These are phyloP conservation scores for Calonectria hongkongensis DNA, from an alignment of 2,329 filamentous ascomycete genomes.

Conservation along the genomic window DNA sequence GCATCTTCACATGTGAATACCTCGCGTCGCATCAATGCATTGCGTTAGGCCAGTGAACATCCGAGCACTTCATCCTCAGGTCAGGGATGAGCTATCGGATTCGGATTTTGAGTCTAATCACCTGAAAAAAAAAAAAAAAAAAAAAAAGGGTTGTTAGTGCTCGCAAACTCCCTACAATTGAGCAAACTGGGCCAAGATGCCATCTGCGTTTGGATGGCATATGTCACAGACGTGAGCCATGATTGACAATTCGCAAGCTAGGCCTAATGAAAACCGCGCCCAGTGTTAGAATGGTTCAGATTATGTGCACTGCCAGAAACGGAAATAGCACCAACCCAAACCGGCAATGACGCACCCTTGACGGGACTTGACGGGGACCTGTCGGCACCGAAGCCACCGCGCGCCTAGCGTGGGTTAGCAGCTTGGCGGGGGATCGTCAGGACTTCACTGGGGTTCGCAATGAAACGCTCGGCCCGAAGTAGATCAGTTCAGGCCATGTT, in stretches of 20 bases:
- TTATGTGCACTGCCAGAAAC: not conserved
- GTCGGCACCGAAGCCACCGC: not conserved
- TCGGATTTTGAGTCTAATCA: not conserved
- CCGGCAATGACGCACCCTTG: not conserved
- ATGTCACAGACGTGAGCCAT: not conserved
- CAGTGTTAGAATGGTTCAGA: too few relatives aligned
- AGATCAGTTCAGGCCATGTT: not conserved
- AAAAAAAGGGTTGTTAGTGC: not conserved
- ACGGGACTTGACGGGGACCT: not conserved
- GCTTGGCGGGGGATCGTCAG: not conserved
- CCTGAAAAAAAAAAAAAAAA: not conserved
- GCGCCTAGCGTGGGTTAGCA: not conserved
- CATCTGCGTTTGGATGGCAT: slow-evolving; percentile 2
- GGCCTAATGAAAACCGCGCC: not conserved
- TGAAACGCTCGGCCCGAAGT: not conserved
- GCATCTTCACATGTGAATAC: not conserved
- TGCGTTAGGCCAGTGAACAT: not conserved
- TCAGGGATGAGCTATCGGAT: not conserved
- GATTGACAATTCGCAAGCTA: slow-evolving; percentile 6
- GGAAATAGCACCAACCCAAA: slow-evolving; percentile 11
- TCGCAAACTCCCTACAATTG: slow-evolving; percentile 4
- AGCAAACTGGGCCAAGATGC: not conserved
- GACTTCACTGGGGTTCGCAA: not conserved
- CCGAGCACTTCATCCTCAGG: not conserved
- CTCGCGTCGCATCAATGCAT: not conserved